phyloP scores from a whole-genome alignment of 2,329 filamentous ascomycete species.

The Paraconiothyrium brasiliense region DNA sequence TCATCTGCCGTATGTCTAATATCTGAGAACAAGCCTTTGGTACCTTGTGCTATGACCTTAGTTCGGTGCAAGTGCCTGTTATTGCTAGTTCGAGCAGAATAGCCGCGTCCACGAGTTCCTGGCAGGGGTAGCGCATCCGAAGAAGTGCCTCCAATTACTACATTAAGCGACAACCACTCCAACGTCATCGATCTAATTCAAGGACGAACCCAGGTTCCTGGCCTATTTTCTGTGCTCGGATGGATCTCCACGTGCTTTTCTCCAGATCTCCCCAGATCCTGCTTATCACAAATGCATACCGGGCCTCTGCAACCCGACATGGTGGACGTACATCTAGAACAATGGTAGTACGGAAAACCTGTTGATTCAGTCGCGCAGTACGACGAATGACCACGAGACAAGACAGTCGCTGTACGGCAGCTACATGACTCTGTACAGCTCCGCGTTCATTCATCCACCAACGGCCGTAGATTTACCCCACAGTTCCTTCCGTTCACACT shows the following conservation, averaged over 20 bases:
- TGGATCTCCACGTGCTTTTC: background rate
- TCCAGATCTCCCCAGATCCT: background rate
- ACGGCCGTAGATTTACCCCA: slow-evolving; percentile 2
- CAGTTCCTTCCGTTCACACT: background rate
- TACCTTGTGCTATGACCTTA: background rate
- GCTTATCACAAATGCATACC: background rate
- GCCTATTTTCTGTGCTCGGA: background rate
- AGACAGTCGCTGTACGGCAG: background rate
- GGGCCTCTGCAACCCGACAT: background rate
- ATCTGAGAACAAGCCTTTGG: background rate
- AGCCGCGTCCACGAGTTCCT: background rate
- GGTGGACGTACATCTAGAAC: too few species aligned
- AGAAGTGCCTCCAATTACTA: slow-evolving; percentile 2
- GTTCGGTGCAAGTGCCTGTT: background rate
- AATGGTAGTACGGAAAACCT: background rate
- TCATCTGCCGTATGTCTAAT: background rate
- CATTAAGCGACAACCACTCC: background rate
- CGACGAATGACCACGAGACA: background rate
- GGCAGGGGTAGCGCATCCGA: background rate
- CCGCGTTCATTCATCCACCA: background rate
- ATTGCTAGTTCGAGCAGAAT: background rate
- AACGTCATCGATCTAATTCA: background rate
- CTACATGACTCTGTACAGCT: background rate
- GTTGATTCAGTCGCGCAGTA: background rate
- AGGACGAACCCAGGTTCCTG: background rate